A percentile compares a stretch with the other conserved stretches of the same genome.
Conservation (phyloP, 352 stramenopile species). For the Globisporangium heterothallicum region DNA sequence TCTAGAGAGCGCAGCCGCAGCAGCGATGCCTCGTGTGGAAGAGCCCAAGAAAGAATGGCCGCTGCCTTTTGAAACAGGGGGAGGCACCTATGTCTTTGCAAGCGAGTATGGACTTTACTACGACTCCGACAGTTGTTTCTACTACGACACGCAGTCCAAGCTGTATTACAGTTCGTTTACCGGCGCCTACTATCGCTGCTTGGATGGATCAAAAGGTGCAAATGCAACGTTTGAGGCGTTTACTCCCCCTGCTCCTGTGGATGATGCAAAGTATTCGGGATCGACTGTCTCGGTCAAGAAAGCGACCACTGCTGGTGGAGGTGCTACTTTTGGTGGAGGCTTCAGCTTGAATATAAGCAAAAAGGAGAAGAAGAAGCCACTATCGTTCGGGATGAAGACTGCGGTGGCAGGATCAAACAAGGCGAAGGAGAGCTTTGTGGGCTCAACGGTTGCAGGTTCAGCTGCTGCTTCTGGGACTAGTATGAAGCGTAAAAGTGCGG, state of each 20-base stretch:
- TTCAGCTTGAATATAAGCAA: slow-evolving; percentile 33
- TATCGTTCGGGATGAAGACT: slow-evolving; percentile 62
- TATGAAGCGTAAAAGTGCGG: slow-evolving; percentile 67
- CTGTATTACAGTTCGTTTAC: slow-evolving; percentile 73
- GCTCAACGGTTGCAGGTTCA: not conserved
- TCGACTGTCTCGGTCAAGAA: slow-evolving; percentile 3
- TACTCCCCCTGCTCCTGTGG: slow-evolving; percentile 37
- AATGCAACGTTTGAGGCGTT: slow-evolving; percentile 41
- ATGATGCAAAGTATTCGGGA: slow-evolving; percentile 30
- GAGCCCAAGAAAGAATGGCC: slow-evolving; percentile 79
- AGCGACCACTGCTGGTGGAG: not conserved
- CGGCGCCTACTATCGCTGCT: slow-evolving; percentile 58
- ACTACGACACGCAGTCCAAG: slow-evolving; percentile 70
- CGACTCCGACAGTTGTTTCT: slow-evolving; percentile 80
- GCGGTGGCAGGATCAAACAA: slow-evolving; percentile 6
- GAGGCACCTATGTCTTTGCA: slow-evolving; percentile 68
- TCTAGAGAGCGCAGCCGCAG: slow-evolving; percentile 50
- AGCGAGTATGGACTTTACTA: slow-evolving; percentile 73
- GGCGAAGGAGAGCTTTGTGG: not conserved
- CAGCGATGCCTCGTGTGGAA: slow-evolving; percentile 42
- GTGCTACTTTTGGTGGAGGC: slow-evolving; percentile 2
- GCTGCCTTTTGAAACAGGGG: slow-evolving; percentile 67
- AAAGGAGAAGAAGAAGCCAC: slow-evolving; percentile 64
- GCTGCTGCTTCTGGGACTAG: slow-evolving; percentile 17
- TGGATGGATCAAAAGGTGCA: slow-evolving; percentile 14